Evolutionary conservation across 805 yeast species (phyloP), one percentile per base, ranked within the genome.

Genomic region (Cyberlindnera bimundalis): DNA sequence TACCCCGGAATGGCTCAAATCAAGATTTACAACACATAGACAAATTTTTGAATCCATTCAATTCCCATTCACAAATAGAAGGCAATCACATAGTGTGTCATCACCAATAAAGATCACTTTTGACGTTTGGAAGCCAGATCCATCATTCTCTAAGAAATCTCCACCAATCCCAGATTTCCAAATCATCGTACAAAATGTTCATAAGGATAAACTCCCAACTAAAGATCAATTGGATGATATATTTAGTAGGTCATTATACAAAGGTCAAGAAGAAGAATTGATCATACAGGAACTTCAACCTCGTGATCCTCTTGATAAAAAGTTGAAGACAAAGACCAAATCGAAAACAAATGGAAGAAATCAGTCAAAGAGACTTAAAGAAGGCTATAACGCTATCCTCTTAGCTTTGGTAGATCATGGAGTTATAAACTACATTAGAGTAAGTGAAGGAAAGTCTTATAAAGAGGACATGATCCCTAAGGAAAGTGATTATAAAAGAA

Each of bases 101-200:
- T 21, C 26, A 2, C 37, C 34, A 19, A 30, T 40, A 2, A 20
- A 36, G 8, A 44, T 47, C 12, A 66, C 75, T 0, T 89, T 69
- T 52, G 71, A 83, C 52, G 84, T 86, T 3, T 90, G 96, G 96
- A 88, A 85, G 58, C 97, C 98, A 2, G 66, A 71, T 2, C 71
- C 84, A 0, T 62, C 67, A 3, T 90, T 84, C 65, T 80, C 79
- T 43, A 88, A 88, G 51, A 79, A 77, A 25, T 52, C 56, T 17
- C 95, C 95, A 1, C 79, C 82, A 0, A 33, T 55, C 3, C 95
- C 96, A 1, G 90, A 90, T 58, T 90, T 76, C 57, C 87, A 81
- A 51, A 62, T 91, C 1, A 69, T 76, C 2, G 70, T 75, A 2
- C 76, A 87, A 0, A 69, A 78, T 13, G 74, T 78, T 43, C 69